A percentile compares a stretch with the other conserved stretches of the same genome.
phyloP scores from a whole-genome alignment of 257 asterid genomes.

The Ilex asprella region DNA sequence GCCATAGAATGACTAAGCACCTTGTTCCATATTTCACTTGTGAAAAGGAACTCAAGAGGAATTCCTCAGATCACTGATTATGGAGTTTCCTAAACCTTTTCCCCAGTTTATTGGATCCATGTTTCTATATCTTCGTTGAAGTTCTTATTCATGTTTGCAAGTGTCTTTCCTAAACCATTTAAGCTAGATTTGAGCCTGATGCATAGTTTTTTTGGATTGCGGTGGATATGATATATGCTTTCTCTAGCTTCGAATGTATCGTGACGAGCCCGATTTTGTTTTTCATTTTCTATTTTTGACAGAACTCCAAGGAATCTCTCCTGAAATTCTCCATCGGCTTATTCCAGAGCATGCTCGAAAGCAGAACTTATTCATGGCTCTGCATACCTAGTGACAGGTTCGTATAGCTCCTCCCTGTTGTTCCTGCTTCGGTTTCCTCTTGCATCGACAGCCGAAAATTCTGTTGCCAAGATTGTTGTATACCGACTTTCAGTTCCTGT shows the following conservation, averaged over 20 bases:
- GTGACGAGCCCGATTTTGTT: neutral
- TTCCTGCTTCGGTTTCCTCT: neutral
- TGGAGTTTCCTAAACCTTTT: too few species aligned
- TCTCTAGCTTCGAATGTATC: neutral
- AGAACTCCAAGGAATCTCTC: conserved; percentile 82
- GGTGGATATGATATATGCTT: neutral
- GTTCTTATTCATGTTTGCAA: neutral
- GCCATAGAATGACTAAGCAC: too few species aligned
- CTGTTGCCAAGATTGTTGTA: neutral
- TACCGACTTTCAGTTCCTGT: too few species aligned
- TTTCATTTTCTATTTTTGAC: conserved; percentile 14
- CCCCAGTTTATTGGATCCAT: neutral
- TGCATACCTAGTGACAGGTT: conserved; percentile 45
- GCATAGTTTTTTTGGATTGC: neutral
- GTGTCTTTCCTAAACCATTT: neutral
- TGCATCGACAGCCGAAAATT: neutral
- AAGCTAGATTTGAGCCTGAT: neutral
- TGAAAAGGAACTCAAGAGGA: too few species aligned
- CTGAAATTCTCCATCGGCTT: conserved; percentile 76
- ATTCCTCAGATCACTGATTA: too few species aligned
- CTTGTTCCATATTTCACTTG: too few species aligned
- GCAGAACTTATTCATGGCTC: conserved; percentile 96
- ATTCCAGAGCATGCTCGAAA: conserved; percentile 95
- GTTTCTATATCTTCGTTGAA: neutral
- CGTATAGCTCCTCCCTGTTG: neutral